phyloP scores from a whole-genome alignment of 1,139 yeast genomes.

The Groenewaldozyma auringiensis region DNA sequence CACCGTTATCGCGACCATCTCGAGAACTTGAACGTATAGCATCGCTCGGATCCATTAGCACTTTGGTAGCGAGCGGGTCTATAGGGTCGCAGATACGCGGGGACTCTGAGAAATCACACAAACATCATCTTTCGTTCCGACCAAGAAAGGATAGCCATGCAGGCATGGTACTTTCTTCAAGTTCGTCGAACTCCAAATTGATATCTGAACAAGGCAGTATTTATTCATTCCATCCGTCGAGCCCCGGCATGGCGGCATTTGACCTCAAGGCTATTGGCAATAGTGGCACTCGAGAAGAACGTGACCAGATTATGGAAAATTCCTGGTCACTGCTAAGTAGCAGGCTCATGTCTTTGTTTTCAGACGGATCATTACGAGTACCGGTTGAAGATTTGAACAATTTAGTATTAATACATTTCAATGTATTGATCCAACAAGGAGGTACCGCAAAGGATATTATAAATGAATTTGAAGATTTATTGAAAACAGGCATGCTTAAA shows the following conservation, averaged over 20 bases:
- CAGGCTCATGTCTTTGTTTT: slow-evolving; percentile 41
- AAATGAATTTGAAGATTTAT: slow-evolving; percentile 41
- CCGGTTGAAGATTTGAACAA: slow-evolving; percentile 53
- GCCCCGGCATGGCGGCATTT: slow-evolving; percentile 30
- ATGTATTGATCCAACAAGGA: slow-evolving; percentile 37
- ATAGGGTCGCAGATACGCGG: slow-evolving; percentile 3
- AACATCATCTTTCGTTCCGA: slow-evolving; percentile 36
- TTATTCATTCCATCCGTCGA: slow-evolving; percentile 41
- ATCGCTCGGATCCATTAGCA: slow-evolving; percentile 28
- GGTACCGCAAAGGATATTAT: slow-evolving; percentile 35
- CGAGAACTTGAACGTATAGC: slow-evolving; percentile 40
- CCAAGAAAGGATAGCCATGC: slow-evolving; percentile 35
- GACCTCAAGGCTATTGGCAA: slow-evolving; percentile 26
- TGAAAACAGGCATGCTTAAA: slow-evolving; percentile 38
- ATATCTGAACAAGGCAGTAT: slow-evolving; percentile 39
- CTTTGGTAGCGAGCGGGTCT: slow-evolving; percentile 3
- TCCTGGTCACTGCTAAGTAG: slow-evolving; percentile 43
- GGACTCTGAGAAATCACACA: slow-evolving; percentile 24
- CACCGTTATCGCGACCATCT: slow-evolving; percentile 38
- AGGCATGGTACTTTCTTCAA: slow-evolving; percentile 37
- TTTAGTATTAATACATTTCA: slow-evolving; percentile 41
- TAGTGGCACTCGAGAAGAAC: slow-evolving; percentile 35
- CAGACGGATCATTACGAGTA: slow-evolving; percentile 40
- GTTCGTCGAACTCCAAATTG: slow-evolving; percentile 42
- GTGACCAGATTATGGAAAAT: slow-evolving; percentile 41